phyloP scores from a whole-genome alignment of 2,329 filamentous ascomycete genomes.

The Neonectria faginata region DNA sequence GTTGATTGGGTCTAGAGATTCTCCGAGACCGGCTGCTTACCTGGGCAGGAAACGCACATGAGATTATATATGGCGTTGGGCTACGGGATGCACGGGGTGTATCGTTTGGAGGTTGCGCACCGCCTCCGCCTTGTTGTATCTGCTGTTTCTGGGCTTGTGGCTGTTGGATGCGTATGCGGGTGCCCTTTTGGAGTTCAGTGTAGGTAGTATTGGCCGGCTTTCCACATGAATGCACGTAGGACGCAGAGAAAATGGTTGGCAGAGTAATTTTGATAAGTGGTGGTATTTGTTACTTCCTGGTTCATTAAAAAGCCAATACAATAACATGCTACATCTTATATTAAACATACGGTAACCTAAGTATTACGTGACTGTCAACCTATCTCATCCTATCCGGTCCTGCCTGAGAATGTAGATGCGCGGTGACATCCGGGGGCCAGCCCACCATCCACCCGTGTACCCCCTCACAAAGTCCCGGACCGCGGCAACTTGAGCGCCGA shows the following conservation, averaged over 20 bases:
- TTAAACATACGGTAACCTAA: background rate
- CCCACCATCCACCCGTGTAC: slow-evolving; percentile 71
- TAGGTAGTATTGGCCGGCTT: slow-evolving; percentile 6
- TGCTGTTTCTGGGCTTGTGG: slow-evolving; percentile 14
- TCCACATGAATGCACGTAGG: slow-evolving; percentile 28
- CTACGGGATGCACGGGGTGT: slow-evolving; percentile 33
- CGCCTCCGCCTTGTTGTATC: slow-evolving; percentile 26
- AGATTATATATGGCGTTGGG: slow-evolving; percentile 44
- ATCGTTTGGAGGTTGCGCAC: slow-evolving; percentile 24
- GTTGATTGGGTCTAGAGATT: slow-evolving; percentile 23
- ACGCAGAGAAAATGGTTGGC: slow-evolving; percentile 31
- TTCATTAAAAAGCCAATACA: background rate
- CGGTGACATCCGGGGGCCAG: slow-evolving; percentile 71
- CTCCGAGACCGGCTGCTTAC: slow-evolving; percentile 13
- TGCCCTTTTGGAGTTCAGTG: slow-evolving; percentile 10
- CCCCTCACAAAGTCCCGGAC: slow-evolving; percentile 57
- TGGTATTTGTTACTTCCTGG: background rate
- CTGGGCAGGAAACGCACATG: slow-evolving; percentile 35
- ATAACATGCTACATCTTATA: background rate
- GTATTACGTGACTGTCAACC: background rate
- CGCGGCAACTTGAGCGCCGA: slow-evolving; percentile 54
- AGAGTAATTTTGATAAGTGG: slow-evolving; percentile 29
- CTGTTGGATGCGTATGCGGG: slow-evolving; percentile 18
- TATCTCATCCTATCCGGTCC: slow-evolving; percentile 39
- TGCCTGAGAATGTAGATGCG: slow-evolving; percentile 62